Evolutionary conservation across 352 stramenopile species (phyloP), one percentile per base, ranked within the genome.

Genomic region (Phytophthora syringae): DNA sequence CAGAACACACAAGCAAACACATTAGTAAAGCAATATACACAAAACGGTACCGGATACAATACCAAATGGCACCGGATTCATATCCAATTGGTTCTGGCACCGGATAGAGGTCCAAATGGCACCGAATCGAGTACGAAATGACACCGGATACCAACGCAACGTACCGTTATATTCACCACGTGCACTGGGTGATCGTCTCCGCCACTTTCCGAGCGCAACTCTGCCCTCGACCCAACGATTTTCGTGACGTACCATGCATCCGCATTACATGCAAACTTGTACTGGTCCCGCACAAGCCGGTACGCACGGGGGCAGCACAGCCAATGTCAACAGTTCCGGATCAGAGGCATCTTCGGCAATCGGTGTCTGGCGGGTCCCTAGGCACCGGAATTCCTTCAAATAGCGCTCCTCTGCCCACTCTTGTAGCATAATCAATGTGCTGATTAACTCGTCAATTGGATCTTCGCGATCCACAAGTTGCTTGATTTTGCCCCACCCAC

Each of bases 361-460:
- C 1, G 52, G 52, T 10, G 52, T 57, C 45, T 59, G 30, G 0
- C 52, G 52, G 0, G 61, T 59, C 12, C 39, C 45, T 7, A 59
- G 42, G 27, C 20, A 16, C 15, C n/a, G 24, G 30, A 51, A 63
- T 32, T 69, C 60, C 11, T 57, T 53, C 37, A 59, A 16, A 7
- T 63, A 69, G 7, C 11, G 3, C 16, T 64, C 61, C 18, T 70
- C 7, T 2, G 45, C 15, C 48, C 47, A 60, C 22, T 70, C 53
- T 21, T 58, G 61, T 1, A 69, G 37, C 40, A 71, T 53, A 6
- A 57, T 51, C 7, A 65, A 24, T 7, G 40, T 57, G 9, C 43
- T 16, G 18, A 64, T 57, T n/a, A 55, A 22, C 37, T 57, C 56
- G 21, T 64, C 36, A 22, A 52, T 56, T 20, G 22, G 11, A 20